Evolutionary conservation across 2,329 filamentous ascomycete species (phyloP).

Genomic region (Aureobasidium zeae): DNA sequence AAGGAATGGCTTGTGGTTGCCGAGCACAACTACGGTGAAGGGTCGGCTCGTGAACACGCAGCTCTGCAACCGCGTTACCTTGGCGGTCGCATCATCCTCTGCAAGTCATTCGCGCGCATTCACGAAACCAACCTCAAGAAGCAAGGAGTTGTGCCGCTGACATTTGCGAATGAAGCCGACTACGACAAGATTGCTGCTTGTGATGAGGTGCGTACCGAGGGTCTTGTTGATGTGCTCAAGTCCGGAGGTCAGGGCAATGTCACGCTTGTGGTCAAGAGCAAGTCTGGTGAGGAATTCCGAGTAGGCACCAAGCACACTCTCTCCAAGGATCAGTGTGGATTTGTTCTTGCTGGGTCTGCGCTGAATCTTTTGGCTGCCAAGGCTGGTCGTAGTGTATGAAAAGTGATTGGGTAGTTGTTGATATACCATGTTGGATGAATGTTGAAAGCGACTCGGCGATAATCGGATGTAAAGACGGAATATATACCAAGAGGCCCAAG

Average conservation of each 20-base stretch:
- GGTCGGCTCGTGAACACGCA: slow-evolving; percentile 79
- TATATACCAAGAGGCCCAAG: neutral
- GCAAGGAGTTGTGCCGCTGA: slow-evolving; percentile 91
- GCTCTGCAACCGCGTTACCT: slow-evolving; percentile 86
- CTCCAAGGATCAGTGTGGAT: slow-evolving; percentile 80
- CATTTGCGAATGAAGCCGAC: slow-evolving; percentile 78
- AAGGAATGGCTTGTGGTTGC: slow-evolving; percentile 88
- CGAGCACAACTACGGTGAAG: slow-evolving; percentile 95
- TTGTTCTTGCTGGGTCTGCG: slow-evolving; percentile 88
- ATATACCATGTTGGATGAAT: neutral
- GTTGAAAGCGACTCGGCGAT: too few relatives aligned
- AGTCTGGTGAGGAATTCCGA: slow-evolving; percentile 52
- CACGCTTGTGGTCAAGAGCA: slow-evolving; percentile 45
- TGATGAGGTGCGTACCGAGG: slow-evolving; percentile 73
- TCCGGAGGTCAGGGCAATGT: slow-evolving; percentile 72
- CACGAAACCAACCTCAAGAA: slow-evolving; percentile 97
- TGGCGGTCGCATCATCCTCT: slow-evolving; percentile 71
- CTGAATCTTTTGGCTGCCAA: slow-evolving; percentile 76
- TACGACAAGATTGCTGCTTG: slow-evolving; percentile 77
- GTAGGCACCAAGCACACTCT: slow-evolving; percentile 81
- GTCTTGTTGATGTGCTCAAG: slow-evolving; percentile 70
- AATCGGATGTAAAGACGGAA: neutral
- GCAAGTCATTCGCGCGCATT: slow-evolving; percentile 83
- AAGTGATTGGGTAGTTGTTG: neutral
- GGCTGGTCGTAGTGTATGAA: too few relatives aligned